phyloP scores from a whole-genome alignment of 345 rosid genomes.

The Raphanus raphanistrum region DNA sequence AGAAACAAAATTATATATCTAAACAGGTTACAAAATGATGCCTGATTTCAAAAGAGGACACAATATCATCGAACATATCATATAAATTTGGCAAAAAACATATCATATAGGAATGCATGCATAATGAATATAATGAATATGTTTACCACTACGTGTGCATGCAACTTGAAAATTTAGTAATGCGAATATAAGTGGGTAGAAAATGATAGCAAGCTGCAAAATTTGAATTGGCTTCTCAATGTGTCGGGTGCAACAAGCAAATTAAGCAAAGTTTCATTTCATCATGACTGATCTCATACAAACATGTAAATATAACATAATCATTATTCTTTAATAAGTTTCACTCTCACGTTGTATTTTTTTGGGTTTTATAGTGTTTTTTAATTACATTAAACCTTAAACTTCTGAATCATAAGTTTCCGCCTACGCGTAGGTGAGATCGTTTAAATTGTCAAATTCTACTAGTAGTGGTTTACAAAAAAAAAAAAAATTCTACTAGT shows the following conservation, averaged over 20 bases:
- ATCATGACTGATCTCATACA: conserved; percentile 30
- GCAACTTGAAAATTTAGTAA: conserved; percentile 12
- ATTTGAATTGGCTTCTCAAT: conserved; percentile 39
- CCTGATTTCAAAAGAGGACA: not conserved
- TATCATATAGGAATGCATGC: conserved; percentile 20
- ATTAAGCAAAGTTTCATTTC: conserved; percentile 25
- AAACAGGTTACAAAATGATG: not conserved
- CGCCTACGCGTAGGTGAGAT: conserved; percentile 13
- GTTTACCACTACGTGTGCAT: conserved; percentile 47
- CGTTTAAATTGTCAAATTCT: conserved; percentile 10
- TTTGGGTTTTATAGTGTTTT: not conserved
- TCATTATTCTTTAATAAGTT: conserved; percentile 16
- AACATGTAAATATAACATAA: conserved; percentile 10
- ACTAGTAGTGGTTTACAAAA: not conserved
- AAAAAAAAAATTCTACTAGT: not conserved
- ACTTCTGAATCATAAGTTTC: conserved; percentile 16
- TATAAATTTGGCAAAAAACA: not conserved
- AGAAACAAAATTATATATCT: not conserved
- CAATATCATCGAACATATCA: not conserved
- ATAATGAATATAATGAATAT: conserved; percentile 40
- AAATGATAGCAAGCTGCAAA: conserved; percentile 34
- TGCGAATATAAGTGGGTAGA: conserved; percentile 21
- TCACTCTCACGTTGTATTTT: conserved; percentile 26
- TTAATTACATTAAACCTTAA: not conserved
- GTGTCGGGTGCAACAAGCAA: conserved; percentile 33